These are phyloP conservation scores for Silene noctiflora DNA, from an alignment of 179 eudicot species.

Conservation along the genomic window DNA sequence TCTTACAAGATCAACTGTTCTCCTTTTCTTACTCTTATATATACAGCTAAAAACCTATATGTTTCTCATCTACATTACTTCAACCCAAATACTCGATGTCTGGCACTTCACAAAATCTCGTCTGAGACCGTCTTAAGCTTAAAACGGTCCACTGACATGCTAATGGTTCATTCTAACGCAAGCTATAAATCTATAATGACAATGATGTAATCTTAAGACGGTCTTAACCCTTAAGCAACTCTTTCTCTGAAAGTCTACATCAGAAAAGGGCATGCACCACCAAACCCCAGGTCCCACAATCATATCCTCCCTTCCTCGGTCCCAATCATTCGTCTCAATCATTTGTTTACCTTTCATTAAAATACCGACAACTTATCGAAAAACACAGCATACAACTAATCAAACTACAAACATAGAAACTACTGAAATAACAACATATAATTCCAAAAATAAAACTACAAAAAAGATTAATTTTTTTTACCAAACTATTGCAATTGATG, in stretches of 20 bases:
- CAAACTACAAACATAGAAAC: neutral
- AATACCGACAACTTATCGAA: neutral
- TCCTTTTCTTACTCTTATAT: neutral
- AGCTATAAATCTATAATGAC: too few species aligned
- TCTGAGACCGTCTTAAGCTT: too few species aligned
- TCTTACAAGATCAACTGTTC: neutral
- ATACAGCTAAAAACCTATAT: neutral
- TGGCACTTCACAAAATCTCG: neutral
- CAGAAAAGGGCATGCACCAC: slow-evolving; percentile 12
- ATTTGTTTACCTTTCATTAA: neutral
- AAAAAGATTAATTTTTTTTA: slow-evolving; percentile 18
- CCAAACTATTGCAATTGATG: slow-evolving; percentile 89
- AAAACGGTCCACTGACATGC: too few species aligned
- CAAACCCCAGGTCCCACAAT: slow-evolving; percentile 20
- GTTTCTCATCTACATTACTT: neutral
- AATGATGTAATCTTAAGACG: too few species aligned
- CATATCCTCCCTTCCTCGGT: neutral
- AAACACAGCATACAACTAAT: neutral
- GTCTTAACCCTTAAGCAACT: too few species aligned
- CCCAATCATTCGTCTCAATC: neutral
- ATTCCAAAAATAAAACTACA: neutral
- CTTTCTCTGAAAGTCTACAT: neutral
- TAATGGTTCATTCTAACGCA: too few species aligned
- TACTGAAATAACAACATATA: neutral
- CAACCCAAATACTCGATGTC: neutral